These are phyloP conservation scores for Xylaria bambusicola DNA, from an alignment of 495 filamentous ascomycete species.

Conservation along the genomic window DNA sequence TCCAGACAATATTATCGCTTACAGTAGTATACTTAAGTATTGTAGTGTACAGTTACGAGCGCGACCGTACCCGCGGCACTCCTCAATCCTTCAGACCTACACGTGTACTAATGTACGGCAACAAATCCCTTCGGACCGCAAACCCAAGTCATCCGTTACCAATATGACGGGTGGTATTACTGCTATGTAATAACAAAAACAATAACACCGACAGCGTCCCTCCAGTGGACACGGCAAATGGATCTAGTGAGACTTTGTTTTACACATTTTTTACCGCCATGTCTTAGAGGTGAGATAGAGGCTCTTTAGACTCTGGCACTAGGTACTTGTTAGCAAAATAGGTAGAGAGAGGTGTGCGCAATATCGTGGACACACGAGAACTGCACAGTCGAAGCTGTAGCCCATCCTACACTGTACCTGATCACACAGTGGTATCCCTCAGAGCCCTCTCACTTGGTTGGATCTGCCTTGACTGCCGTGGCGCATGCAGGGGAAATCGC, in stretches of 20 bases:
- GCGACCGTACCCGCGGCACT: too few relatives aligned
- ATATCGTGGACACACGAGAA: too few relatives aligned
- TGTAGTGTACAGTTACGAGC: too few relatives aligned
- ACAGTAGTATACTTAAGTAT: not conserved
- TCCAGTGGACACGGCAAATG: not conserved
- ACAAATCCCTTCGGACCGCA: not conserved
- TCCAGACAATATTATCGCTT: not conserved
- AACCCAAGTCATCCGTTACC: too few relatives aligned
- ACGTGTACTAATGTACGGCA: not conserved
- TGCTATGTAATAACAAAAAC: too few relatives aligned
- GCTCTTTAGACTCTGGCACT: too few relatives aligned
- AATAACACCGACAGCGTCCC: not conserved
- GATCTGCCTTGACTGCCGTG: slow-evolving; percentile 5
- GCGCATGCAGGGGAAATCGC: slow-evolving; percentile 16
- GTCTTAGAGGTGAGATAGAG: not conserved
- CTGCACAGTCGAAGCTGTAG: not conserved
- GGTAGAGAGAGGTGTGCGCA: too few relatives aligned
- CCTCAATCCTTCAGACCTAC: not conserved
- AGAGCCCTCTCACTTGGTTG: not conserved
- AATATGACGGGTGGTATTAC: not conserved
- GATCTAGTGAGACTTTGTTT: not conserved
- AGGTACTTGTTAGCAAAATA: too few relatives aligned
- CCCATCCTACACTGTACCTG: not conserved
- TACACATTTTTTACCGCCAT: not conserved
- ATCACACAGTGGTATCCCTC: not conserved